A percentile compares a stretch with the other conserved stretches of the same genome.
phyloP scores from a whole-genome alignment of 2,329 filamentous ascomycete genomes.

The Cercospora sesami region DNA sequence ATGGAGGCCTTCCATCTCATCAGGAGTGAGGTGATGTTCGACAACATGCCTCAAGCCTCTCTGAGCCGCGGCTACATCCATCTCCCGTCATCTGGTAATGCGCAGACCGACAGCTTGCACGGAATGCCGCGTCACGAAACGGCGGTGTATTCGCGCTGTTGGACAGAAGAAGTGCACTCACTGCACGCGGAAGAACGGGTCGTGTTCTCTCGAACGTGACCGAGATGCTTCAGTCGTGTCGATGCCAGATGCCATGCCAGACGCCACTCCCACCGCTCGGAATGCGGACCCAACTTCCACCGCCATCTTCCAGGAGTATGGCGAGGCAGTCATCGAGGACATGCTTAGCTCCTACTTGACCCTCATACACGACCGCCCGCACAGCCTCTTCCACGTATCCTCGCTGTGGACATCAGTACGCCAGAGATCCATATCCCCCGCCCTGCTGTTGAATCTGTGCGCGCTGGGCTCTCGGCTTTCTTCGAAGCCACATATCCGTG shows the following conservation, averaged over 20 bases:
- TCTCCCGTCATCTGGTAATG: neutral
- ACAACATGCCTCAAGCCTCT: neutral
- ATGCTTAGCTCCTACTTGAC: neutral
- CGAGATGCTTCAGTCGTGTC: neutral
- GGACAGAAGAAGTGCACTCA: neutral
- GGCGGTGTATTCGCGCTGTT: neutral
- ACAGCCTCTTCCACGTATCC: neutral
- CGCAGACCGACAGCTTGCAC: neutral
- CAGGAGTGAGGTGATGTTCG: neutral
- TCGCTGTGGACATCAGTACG: neutral
- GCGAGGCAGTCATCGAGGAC: neutral
- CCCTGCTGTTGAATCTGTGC: neutral
- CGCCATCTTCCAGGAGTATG: neutral
- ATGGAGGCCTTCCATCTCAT: neutral
- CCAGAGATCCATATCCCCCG: neutral
- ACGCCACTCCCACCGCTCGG: neutral
- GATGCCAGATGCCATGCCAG: neutral
- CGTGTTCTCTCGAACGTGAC: neutral
- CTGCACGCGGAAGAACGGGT: neutral
- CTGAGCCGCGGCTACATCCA: neutral
- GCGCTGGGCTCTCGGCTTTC: neutral
- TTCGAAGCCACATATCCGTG: neutral
- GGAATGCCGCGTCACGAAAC: neutral
- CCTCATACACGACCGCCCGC: neutral
- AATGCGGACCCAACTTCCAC: neutral